Evolutionary conservation across 2,329 filamentous ascomycete species (phyloP).

Genomic region (Cercospora citrullina): DNA sequence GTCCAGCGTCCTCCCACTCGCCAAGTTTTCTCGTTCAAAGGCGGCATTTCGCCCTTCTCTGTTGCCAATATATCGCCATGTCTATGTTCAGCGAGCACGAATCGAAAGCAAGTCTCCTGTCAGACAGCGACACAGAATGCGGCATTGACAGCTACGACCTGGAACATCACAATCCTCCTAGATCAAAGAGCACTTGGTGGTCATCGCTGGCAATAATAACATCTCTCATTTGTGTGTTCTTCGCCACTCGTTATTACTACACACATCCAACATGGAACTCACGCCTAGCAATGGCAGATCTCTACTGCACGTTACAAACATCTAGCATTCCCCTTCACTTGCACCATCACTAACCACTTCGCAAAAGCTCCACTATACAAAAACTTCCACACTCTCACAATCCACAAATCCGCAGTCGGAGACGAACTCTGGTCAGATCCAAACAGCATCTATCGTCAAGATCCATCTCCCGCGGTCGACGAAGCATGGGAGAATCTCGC

Average conservation of each 20-base stretch:
- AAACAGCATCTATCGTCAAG: slow-evolving; percentile 1
- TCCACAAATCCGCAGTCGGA: neutral
- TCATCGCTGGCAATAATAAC: neutral
- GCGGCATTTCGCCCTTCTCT: neutral
- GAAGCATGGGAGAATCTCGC: slow-evolving; percentile 7
- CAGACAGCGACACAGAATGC: neutral
- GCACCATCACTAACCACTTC: neutral
- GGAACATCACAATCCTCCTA: neutral
- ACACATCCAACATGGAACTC: neutral
- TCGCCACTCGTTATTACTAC: slow-evolving; percentile 1
- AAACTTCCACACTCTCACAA: neutral
- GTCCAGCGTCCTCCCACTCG: neutral
- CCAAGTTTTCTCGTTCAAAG: neutral
- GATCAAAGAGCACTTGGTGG: neutral
- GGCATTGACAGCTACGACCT: neutral
- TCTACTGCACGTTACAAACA: slow-evolving; percentile 1
- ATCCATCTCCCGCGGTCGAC: slow-evolving; percentile 6
- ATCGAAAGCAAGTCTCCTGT: neutral
- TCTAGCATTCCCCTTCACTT: too few relatives aligned
- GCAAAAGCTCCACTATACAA: slow-evolving; percentile 1
- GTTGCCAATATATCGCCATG: neutral
- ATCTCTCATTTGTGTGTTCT: neutral
- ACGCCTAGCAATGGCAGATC: neutral
- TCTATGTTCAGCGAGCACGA: neutral
- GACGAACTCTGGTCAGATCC: neutral